Conservation (phyloP, 371 early-diverging fungal species). For the Zychaea mexicana region DNA sequence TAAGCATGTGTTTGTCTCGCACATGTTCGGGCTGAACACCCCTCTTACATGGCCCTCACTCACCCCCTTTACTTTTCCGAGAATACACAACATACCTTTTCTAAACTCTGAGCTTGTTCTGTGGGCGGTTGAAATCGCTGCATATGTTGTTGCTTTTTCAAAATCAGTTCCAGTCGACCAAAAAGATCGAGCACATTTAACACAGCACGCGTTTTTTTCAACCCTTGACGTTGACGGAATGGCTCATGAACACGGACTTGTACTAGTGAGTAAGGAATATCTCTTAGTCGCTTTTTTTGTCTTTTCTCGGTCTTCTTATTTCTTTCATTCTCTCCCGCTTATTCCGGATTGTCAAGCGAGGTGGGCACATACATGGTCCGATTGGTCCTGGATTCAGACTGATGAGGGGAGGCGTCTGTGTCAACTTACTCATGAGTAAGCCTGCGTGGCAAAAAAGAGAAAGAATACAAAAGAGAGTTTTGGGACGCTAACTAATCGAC, state of each 20-base stretch:
- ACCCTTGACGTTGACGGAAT: slow-evolving; percentile 18
- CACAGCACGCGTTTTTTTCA: slow-evolving; percentile 14
- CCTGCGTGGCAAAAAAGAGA: slow-evolving; percentile 1
- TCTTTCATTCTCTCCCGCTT: background rate
- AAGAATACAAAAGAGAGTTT: slow-evolving; percentile 2
- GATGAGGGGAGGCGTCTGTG: slow-evolving; percentile 22
- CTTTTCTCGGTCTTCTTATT: background rate
- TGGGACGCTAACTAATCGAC: no score
- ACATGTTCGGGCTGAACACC: no score
- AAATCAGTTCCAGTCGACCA: slow-evolving; percentile 16
- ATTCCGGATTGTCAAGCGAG: background rate
- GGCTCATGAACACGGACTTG: slow-evolving; percentile 21
- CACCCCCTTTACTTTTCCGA: background rate
- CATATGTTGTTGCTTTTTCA: slow-evolving; percentile 4
- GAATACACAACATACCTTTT: slow-evolving; percentile 1
- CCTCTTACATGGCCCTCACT: no score
- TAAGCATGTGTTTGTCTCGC: no score
- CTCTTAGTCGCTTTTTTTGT: background rate
- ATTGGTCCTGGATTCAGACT: slow-evolving; percentile 8
- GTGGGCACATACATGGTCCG: slow-evolving; percentile 7
- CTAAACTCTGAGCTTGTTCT: background rate
- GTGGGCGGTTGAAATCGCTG: background rate
- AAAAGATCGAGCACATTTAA: slow-evolving; percentile 18
- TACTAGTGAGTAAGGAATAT: slow-evolving; percentile 3
- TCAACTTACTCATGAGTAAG: slow-evolving; percentile 22